Base-by-base conservation (phyloP, 352 stramenopile species). In the Globisporangium solare region DNA sequence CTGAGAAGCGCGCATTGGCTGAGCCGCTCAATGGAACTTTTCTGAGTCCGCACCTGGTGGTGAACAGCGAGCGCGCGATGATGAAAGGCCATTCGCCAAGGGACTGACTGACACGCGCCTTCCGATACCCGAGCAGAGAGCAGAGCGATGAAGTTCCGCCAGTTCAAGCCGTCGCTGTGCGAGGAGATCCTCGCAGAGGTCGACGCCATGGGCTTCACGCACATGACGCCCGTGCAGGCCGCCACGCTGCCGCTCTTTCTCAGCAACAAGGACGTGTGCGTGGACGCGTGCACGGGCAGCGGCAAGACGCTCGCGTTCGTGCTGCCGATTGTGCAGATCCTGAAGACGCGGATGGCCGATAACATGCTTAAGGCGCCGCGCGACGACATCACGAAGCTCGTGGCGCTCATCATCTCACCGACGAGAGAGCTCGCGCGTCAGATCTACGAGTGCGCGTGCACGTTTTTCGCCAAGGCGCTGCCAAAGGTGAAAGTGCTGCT, bases 251-350 rank as follows among this genome's bases (percentile, higher is more conserved):
- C 95, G 58, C 83, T 97, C 10, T 97, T 98, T 54, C 63, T 98
- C 27, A 83, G 74, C 24, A 93, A 98, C 74, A 98, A 98, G 59
- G 92, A 97, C 60, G 91, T 98, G 32, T 96, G 84, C 42, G 93
- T 98, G 22, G 87, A 98, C 63, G 95, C 95, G n/a, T 95, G 85
- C 60, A 98, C 95, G 22, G 95, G 95, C 37, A 97, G 81, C 14
- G 95, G 95, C 54, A 98, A 98, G 76, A 98, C 95, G 37, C 70
- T 98, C 24, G 83, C 95, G 37, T 98, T 98, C 69, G 83, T 97
- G 53, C 64, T 98, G 58, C 93, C 95, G n/a, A 83, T 97, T 39
- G 79, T 98, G 51, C 88, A 98, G 71, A 77, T 98, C 37, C 77
- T 98, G 39, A 76, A 76, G 63, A 75, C 49, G 48, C 79, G 82